Conservation (phyloP, 371 early-diverging fungal species). For the Mortierella sp. region DNA sequence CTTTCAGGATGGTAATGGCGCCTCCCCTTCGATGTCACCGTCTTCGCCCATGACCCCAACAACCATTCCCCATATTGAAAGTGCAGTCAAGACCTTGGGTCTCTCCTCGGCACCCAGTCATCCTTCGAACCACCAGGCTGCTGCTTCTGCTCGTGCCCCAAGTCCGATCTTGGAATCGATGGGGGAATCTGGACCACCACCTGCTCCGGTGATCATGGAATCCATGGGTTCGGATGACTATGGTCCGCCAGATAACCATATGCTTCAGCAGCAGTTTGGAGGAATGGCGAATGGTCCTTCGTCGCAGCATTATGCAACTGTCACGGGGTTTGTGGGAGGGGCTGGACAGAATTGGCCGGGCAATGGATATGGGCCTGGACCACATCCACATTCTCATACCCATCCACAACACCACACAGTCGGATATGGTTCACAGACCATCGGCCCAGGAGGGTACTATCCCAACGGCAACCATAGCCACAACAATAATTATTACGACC, state of each 20-base stretch:
- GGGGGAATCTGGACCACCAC: slow-evolving; percentile 38
- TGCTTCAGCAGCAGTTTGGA: slow-evolving; percentile 13
- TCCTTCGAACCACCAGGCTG: not conserved
- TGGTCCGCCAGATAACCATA: slow-evolving; percentile 11
- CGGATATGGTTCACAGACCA: slow-evolving; percentile 27
- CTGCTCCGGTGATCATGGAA: slow-evolving; percentile 34
- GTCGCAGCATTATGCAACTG: slow-evolving; percentile 14
- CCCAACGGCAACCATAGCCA: not conserved
- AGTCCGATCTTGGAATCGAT: slow-evolving; percentile 52
- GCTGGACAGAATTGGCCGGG: slow-evolving; percentile 20
- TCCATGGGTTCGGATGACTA: slow-evolving; percentile 55
- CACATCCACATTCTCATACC: slow-evolving; percentile 2
- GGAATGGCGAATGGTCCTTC: not conserved
- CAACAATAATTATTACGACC: slow-evolving; percentile 6
- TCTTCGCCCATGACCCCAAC: slow-evolving; percentile 19
- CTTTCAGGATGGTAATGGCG: slow-evolving; percentile 29
- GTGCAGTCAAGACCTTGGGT: slow-evolving; percentile 33
- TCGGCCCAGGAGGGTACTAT: slow-evolving; percentile 21
- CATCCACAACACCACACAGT: slow-evolving; percentile 24
- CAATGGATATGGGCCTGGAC: slow-evolving; percentile 25
- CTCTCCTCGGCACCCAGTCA: slow-evolving; percentile 27
- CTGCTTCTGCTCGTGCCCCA: slow-evolving; percentile 10
- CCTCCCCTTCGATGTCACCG: slow-evolving; percentile 17
- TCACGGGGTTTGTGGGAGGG: not conserved
- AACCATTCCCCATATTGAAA: slow-evolving; percentile 22